These are phyloP conservation scores for Spencermartinsiella ligniputridi DNA, from an alignment of 1,139 yeast genomes.

Conservation along the genomic window DNA sequence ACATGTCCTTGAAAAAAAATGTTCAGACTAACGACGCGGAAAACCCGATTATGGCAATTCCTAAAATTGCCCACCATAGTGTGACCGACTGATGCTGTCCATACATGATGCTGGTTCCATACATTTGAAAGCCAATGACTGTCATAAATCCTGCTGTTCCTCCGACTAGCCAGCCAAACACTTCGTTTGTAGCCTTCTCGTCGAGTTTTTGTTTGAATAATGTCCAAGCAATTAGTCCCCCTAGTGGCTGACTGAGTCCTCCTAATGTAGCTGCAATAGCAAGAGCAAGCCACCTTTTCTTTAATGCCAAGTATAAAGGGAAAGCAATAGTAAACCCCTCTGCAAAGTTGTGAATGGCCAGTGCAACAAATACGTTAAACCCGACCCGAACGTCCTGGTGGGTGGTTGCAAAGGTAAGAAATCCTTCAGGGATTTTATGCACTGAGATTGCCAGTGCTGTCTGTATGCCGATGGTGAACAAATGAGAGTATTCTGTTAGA, in stretches of 20 bases:
- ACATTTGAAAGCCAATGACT: conserved; percentile 81
- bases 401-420: conserved; percentile 76
- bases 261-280: conserved; percentile 66
- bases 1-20: no score
- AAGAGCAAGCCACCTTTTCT: conserved; percentile 61
- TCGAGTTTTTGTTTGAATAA: conserved; percentile 45
- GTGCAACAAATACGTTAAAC: conserved; percentile 71
- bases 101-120: conserved; percentile 67
- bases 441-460: conserved; percentile 83
- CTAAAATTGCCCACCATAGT: conserved; percentile 29
- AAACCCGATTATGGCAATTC: conserved; percentile 29
- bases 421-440: conserved; percentile 94
- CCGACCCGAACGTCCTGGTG: conserved; percentile 73
- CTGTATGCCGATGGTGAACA: conserved; percentile 82
- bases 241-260: conserved; percentile 82
- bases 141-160: conserved; percentile 80
- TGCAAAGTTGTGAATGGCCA: conserved; percentile 85
- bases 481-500: conserved; percentile 68
- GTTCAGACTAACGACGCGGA: conserved; percentile 10
- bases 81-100: conserved; percentile 46
- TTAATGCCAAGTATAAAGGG: conserved; percentile 74
- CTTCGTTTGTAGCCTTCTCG: conserved; percentile 34
- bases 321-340: conserved; percentile 95
- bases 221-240: conserved; percentile 69
- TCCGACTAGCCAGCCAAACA: conserved; percentile 64